Evolutionary conservation across 2,329 filamentous ascomycete species (phyloP).

Genomic region (Blumeriella jaapii): DNA sequence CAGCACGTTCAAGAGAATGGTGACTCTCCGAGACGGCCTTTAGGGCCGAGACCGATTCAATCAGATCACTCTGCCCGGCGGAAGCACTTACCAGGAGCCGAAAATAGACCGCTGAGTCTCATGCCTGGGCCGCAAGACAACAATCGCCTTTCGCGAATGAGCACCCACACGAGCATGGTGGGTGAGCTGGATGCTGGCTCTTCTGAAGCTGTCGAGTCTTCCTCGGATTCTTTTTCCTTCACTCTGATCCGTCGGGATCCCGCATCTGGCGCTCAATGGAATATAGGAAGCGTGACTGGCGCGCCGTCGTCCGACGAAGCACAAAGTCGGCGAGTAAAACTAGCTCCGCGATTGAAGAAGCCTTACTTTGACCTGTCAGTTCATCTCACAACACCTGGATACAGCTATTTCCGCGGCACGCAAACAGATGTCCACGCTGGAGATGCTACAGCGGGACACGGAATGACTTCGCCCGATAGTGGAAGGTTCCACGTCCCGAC

Average conservation of each 20-base stretch:
- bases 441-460: not conserved
- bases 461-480: conserved; percentile 1
- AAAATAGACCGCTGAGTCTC: conserved; percentile 8
- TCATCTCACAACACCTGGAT: conserved; percentile 25
- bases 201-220: not conserved
- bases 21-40: conserved; percentile 5
- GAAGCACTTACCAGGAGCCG: conserved; percentile 14
- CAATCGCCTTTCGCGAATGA: conserved; percentile 1
- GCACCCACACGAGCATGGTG: conserved; percentile 4
- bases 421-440: conserved; percentile 5
- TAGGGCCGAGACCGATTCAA: conserved; percentile 15
- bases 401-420: conserved; percentile 21
- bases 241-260: conserved; percentile 64
- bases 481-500: conserved; percentile 2
- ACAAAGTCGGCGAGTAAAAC: conserved; percentile 19
- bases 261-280: conserved; percentile 59
- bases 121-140: conserved; percentile 1
- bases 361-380: conserved; percentile 26
- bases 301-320: conserved; percentile 10
- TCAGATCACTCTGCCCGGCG: conserved; percentile 9
- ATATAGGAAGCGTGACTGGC: conserved; percentile 52
- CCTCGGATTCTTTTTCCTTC: conserved; percentile 19
- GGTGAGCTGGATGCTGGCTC: not conserved
- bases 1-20: not conserved
- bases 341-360: conserved; percentile 28